Base-by-base conservation (phyloP, 192 early-diverging fungal species). In the Linnemannia schmuckeri region DNA sequence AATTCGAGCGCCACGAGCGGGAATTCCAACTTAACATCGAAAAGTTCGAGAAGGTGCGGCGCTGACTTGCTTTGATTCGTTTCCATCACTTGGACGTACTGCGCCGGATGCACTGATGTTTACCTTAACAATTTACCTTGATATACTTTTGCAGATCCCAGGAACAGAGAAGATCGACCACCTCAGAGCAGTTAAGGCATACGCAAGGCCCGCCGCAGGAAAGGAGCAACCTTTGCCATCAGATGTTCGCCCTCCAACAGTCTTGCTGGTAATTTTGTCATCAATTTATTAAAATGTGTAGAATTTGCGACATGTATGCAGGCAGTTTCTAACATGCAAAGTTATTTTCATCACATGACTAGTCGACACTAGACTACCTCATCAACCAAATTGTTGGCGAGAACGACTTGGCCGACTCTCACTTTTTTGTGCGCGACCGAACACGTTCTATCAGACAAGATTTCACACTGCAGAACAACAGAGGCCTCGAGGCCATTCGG, bases 361-460 rank as follows among this genome's bases (percentile, higher is more conserved):
- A 90, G 89, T 57, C 79, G 24, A 95, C 95, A 1, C 76, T 96
- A n/a, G 93, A 94, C 61, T 94, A 95, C 71, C 75, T 96, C n/a
- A 78, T 96, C 1, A 83, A 89, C 54, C 75, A 87, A 18, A 89
- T 95, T 20, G 86, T 96, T 0, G 80, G 82, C 18, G 84, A 94
- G 40, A 81, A 92, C 42, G 89, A 90, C 5, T 82, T 99, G 6
- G 76, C 90, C 12, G 90, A 91, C 46, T 94, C 95, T 15, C 95
- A 98, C 72, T 89, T 89, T 15, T 99, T 98, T 87, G 89, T 99
- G 8, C 93, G 97, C 54, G 97, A 98, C 82, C 91, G 97, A 38
- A 96, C 94, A 6, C 93, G 97, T 9, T 92, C 95, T 9, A 97
- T 98, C 66, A 89, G 96, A 30, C 94, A 94, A 83, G 97, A 99